phyloP scores from a whole-genome alignment of 1,284 basidiomycete genomes.

The Puccinia horiana region DNA sequence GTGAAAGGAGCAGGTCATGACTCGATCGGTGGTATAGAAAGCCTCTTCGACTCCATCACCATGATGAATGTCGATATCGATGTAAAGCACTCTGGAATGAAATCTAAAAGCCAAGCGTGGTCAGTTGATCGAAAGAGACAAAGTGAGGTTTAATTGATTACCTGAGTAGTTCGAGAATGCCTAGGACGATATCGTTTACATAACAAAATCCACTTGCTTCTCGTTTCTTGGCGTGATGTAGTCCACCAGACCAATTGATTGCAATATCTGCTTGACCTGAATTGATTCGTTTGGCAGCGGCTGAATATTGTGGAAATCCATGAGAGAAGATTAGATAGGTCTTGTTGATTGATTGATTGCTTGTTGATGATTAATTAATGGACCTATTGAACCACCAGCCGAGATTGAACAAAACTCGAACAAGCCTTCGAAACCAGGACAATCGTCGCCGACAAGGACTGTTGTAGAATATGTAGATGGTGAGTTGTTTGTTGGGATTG shows the following conservation, averaged over 20 bases:
- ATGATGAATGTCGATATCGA: conserved; percentile 98
- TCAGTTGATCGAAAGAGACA: not conserved
- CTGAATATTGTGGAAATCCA: conserved; percentile 56
- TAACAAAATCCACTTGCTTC: conserved; percentile 97
- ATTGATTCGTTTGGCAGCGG: conserved; percentile 78
- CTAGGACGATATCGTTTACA: conserved; percentile 84
- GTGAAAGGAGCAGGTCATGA: conserved; percentile 95
- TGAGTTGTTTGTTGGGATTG: not conserved
- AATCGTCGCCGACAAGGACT: conserved; percentile 85
- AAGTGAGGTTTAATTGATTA: conserved; percentile 61
- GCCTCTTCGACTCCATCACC: conserved; percentile 99
- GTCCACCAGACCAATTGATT: conserved; percentile 96
- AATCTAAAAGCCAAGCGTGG: conserved; percentile 55
- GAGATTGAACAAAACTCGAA: conserved; percentile 98
- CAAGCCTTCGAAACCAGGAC: conserved; percentile 91
- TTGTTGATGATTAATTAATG: not conserved
- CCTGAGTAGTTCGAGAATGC: conserved; percentile 81
- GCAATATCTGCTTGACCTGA: conserved; percentile 83
- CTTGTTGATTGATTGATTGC: not conserved
- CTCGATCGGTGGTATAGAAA: conserved; percentile 94
- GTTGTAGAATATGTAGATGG: not conserved
- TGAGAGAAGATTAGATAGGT: not conserved
- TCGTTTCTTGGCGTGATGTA: conserved; percentile 96
- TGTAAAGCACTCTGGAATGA: conserved; percentile 85
- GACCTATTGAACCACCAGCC: conserved; percentile 71